Conservation (phyloP, 345 rosid genomes). For the Hibiscus trionum region DNA sequence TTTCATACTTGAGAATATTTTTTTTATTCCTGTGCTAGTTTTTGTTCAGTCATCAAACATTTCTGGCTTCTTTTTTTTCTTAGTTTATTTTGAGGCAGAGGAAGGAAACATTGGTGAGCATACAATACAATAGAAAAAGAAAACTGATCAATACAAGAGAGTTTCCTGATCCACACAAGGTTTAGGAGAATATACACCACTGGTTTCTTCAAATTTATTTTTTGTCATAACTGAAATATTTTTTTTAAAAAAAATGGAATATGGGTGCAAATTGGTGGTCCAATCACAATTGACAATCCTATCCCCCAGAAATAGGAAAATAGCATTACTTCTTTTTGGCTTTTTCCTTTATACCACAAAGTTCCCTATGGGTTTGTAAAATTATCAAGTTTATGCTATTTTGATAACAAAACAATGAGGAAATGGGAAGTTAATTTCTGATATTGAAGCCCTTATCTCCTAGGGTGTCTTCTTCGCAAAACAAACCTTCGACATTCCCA, state of each 20-base stretch:
- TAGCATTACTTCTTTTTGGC: too few species aligned
- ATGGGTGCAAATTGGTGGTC: not conserved
- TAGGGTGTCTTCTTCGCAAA: too few species aligned
- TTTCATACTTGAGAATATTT: not conserved
- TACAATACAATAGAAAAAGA: not conserved
- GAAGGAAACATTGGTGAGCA: constrained; percentile 3
- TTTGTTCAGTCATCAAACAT: constrained; percentile 5
- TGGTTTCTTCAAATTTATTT: constrained; percentile 9
- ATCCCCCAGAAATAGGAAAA: too few species aligned
- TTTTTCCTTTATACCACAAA: too few species aligned
- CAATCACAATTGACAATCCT: not conserved
- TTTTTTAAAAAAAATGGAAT: not conserved
- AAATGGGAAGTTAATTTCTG: too few species aligned
- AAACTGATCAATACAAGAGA: not conserved
- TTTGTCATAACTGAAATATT: not conserved
- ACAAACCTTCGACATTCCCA: too few species aligned
- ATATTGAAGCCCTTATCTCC: too few species aligned
- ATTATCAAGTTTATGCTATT: too few species aligned
- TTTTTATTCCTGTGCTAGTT: not conserved
- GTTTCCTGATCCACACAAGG: constrained; percentile 40
- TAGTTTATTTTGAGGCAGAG: not conserved
- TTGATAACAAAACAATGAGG: too few species aligned
- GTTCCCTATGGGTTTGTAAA: too few species aligned
- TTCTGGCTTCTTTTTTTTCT: not conserved
- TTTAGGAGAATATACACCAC: constrained; percentile 36